Conservation (phyloP, 2,329 filamentous ascomycete species). For the Aureobasidium pullulans region DNA sequence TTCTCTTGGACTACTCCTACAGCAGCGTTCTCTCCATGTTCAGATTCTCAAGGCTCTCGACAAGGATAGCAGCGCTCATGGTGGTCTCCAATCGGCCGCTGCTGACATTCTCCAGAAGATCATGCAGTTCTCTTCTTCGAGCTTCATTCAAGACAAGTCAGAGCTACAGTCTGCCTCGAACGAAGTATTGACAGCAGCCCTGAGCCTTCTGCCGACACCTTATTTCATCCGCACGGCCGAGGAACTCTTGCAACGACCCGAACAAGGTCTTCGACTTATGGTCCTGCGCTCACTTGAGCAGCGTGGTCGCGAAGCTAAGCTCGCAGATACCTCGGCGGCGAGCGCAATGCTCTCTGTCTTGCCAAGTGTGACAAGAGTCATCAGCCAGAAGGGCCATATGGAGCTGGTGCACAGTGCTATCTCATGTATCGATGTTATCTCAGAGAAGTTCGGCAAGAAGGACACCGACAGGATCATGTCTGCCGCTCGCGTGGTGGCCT, state of each 20-base stretch:
- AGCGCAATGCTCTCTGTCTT: slow-evolving; percentile 69
- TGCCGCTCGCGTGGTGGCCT: slow-evolving; percentile 69
- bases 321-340: slow-evolving; percentile 61
- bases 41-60: slow-evolving; percentile 14
- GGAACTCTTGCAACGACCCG: slow-evolving; percentile 66
- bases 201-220: slow-evolving; percentile 75
- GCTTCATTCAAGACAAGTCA: background rate
- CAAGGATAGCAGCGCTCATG: background rate
- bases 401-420: slow-evolving; percentile 79
- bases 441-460: slow-evolving; percentile 92
- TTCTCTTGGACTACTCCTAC: slow-evolving; percentile 27
- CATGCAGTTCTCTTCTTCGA: slow-evolving; percentile 12
- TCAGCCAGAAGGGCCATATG: slow-evolving; percentile 64
- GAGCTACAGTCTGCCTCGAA: slow-evolving; percentile 41
- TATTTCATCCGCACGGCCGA: slow-evolving; percentile 89
- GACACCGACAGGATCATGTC: slow-evolving; percentile 68
- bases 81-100: slow-evolving; percentile 27
- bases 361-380: slow-evolving; percentile 67
- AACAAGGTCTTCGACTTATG: slow-evolving; percentile 66
- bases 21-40: slow-evolving; percentile 10
- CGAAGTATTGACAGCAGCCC: slow-evolving; percentile 67
- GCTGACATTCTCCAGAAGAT: slow-evolving; percentile 31
- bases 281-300: slow-evolving; percentile 73
- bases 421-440: slow-evolving; percentile 83
- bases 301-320: slow-evolving; percentile 66